Evolutionary conservation across 2,329 filamentous ascomycete species (phyloP), one percentile per base, ranked within the genome.

Genomic region (Aureobasidium zeae): DNA sequence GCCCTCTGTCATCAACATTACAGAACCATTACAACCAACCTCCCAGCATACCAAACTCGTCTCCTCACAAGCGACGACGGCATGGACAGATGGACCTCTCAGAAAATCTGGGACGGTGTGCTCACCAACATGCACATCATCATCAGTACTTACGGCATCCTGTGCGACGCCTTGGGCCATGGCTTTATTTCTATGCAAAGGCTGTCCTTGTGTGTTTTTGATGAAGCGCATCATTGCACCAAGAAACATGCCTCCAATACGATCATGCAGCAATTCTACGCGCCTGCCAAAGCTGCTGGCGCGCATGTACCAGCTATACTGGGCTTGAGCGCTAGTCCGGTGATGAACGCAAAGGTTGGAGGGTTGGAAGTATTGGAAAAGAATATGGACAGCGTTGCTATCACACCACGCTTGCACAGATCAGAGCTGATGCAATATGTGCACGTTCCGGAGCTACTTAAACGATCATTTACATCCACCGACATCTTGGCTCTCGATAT

Each of bases 201-300:
- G 2, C 61, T 94, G 16, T 70, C 79, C 4, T 66, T 94, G 4
- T 63, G 93, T 12, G 72, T 94, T 0, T 83, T 94, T 53, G 87
- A 94, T 55, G 87, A 94, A 76, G 86, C 83, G 8, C 86, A 94
- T 56, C 79, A 87, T 57, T 89, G 83, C 52, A 71, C 70, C 4
- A 67, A 69, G 13, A 77, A 74, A 1, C 72, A 80, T 51, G 69
- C 83, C 0, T 77, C 79, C 9, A 79, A 79, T 45, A 73, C 67
- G 28, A 81, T 94, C 24, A 89, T 94, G 83, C 66, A 63, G 20
- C 65, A 77, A 21, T 81, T 83, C 51, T 94, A 93, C 54, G 74
- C 77, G 49, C 64, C 67, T 20, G 46, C 50, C 11, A 60, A 57
- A 13, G 50, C 43, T 0, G 49, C 45, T 2, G 68, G 67, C 0